Base-by-base conservation (phyloP, 352 stramenopile genomes). In the Phytophthora brassicae region DNA sequence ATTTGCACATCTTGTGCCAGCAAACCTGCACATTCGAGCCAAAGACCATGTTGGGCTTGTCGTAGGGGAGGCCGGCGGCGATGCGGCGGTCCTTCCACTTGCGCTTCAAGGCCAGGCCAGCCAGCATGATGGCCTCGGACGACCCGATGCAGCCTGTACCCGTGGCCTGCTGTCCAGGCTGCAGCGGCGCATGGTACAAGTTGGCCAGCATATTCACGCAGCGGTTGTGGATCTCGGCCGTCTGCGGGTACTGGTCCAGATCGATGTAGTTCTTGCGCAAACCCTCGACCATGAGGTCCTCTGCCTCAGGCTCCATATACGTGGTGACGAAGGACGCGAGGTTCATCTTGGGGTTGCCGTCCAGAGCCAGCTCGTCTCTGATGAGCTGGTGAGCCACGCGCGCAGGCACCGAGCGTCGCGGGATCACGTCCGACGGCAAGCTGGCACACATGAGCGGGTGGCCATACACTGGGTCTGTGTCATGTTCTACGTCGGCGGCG, bases 1-100 rank as follows among this genome's bases (percentile, higher is more conserved):
- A 98, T 64, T 90, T 90, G 81, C 90, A 97, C 75, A 96, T 90
- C 72, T 98, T 98, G 75, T 98, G 89, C 92, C 92, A 98, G 74
- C 89, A 95, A 22, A 96, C 89, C 61, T 97, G 88, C 19, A 96
- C 90, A 67, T 97, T 97, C 17, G 86, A 89, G 63, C 90, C 90
- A 65, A 97, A 97, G 19, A 98, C 86, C 70, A 98, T 90, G 76
- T 98, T 98, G 43, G 92, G 92, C 26, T 86, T 89, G 66, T 97
- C 89, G 57, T 74, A 88, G 6, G 88, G 63, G 28, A 97, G 68
- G 8, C 89, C 86, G 6, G 79, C 70, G 12, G 84, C 84, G 42
- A 85, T 79, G 56, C 92, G 84, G 64, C 89, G 90, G 57, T 94
- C 86, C 45, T 88, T 86, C 89, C 91, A 97, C 52, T 81, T 81